These are phyloP conservation scores for Chrysanthemum seticuspe DNA, from an alignment of 129 eudicot species.

Conservation along the genomic window DNA sequence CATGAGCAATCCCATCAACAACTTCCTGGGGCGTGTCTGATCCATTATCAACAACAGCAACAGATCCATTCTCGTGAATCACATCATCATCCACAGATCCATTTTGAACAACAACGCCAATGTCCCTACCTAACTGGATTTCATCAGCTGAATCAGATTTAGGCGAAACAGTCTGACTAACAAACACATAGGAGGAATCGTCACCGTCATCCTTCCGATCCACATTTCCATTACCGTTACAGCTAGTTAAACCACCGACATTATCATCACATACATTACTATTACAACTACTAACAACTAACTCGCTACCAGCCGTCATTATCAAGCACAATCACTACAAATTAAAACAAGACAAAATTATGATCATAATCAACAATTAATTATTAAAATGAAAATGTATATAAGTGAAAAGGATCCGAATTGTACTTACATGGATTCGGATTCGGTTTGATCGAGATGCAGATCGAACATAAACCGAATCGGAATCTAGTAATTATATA, in stretches of 20 bases:
- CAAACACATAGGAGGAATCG: conserved; percentile 48
- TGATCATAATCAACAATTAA: conserved; percentile 17
- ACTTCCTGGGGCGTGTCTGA: background rate
- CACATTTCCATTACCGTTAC: conserved; percentile 29
- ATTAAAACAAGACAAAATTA: conserved; percentile 12
- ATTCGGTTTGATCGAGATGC: conserved; percentile 39
- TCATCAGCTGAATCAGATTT: conserved; percentile 26
- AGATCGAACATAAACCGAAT: conserved; percentile 39
- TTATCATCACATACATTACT: conserved; percentile 22
- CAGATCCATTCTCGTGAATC: conserved; percentile 27
- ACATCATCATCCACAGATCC: conserved; percentile 15
- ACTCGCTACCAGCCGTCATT: conserved; percentile 50
- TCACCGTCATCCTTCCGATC: conserved; percentile 34
- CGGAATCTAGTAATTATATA: conserved; percentile 21
- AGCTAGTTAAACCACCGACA: conserved; percentile 21
- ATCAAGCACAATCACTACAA: conserved; percentile 34
- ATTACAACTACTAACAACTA: conserved; percentile 25
- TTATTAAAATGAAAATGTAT: background rate
- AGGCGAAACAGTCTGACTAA: conserved; percentile 15
- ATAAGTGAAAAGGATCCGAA: conserved; percentile 24
- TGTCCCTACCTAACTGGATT: conserved; percentile 28
- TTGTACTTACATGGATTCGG: conserved; percentile 37
- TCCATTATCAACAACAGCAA: conserved; percentile 14
- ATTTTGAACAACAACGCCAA: conserved; percentile 6
- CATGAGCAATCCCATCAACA: no score